A percentile compares a stretch with the other conserved stretches of the same genome.
Conservation (phyloP, 306 rosid species). For the Crotalaria pallida region DNA sequence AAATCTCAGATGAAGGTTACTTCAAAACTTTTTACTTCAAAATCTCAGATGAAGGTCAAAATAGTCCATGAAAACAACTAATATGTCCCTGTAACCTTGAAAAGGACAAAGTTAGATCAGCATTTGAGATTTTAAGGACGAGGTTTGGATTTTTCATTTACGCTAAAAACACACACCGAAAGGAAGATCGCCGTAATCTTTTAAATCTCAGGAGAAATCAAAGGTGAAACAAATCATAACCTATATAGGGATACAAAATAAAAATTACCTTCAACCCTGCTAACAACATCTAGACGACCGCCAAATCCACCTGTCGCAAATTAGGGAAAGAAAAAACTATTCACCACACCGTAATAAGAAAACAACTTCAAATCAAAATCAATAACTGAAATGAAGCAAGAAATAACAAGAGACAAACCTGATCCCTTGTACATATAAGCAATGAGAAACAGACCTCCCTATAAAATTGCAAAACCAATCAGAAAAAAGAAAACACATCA, state of each 20-base stretch:
- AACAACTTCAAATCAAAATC: not conserved
- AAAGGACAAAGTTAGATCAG: no score
- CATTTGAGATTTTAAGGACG: no score
- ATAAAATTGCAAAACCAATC: not conserved
- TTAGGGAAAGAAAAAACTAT: not conserved
- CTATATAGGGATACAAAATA: not conserved
- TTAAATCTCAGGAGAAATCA: not conserved
- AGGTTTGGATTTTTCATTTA: no score
- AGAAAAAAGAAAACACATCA: not conserved
- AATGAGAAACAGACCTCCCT: constrained; percentile 31
- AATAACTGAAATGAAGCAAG: not conserved
- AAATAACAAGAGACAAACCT: constrained; percentile 20
- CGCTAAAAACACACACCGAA: not conserved
- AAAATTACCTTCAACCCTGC: constrained; percentile 59
- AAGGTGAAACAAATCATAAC: constrained; percentile 13
- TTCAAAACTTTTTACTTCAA: no score
- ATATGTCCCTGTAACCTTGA: no score
- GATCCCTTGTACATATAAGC: constrained; percentile 31
- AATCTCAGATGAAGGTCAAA: no score
- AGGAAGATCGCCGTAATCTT: not conserved
- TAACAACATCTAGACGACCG: constrained; percentile 26
- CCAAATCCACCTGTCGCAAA: constrained; percentile 48
- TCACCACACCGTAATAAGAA: not conserved
- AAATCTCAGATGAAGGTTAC: no score
- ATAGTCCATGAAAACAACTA: no score